Base-by-base conservation (phyloP, 176 grass and related monocot species). In the Tillandsia leiboldiana region DNA sequence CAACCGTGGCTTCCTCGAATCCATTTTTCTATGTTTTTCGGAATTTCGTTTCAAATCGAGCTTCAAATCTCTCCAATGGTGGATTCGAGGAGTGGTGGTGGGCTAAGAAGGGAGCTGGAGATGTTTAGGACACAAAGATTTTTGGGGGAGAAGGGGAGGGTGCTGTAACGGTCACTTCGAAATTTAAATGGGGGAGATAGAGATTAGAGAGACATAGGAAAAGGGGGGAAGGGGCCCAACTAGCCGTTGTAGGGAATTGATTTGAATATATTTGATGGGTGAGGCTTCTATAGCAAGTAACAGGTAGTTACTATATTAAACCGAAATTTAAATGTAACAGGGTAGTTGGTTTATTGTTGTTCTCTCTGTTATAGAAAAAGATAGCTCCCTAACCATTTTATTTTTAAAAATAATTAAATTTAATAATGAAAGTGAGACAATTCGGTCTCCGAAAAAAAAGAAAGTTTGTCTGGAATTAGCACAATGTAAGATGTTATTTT, bases 1-100 rank as follows among this genome's bases (percentile, higher is more conserved):
- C 17, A 99, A 86, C 11, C 84, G 89, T 27, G 74, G 70, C 50
- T 78, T 73, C 23, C 75, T 68, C 26, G 77, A 48, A 69, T 85
- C 75, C 82, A 87, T 77, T 66, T 80, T 56, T 66, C 33, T 42
- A 7, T 42, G 33, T 42, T 42, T 42, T 6, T 42, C 33, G 33
- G 47, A 11, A 48, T 51, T 54, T 14, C 26, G 11, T 33, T 23
- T 52, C 26, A 26, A 56, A 50, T 20, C 50, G 27, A 9, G 1
- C 73, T 22, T 23, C 17, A 23, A 61, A 61, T 61, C 56, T 61
- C 15, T 61, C 56, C 24, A 24, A 24, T 24, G 24, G 24, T 24
- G 24, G 24, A 24, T 24, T 24, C 24, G 24, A 24, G 24, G 24
- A 24, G 24, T 24, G 1, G 24, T 24, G 53, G 17, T 57, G 5